Evolutionary conservation across 495 filamentous ascomycete genomes (phyloP).

Genomic region (Astrothelium macrocarpum): DNA sequence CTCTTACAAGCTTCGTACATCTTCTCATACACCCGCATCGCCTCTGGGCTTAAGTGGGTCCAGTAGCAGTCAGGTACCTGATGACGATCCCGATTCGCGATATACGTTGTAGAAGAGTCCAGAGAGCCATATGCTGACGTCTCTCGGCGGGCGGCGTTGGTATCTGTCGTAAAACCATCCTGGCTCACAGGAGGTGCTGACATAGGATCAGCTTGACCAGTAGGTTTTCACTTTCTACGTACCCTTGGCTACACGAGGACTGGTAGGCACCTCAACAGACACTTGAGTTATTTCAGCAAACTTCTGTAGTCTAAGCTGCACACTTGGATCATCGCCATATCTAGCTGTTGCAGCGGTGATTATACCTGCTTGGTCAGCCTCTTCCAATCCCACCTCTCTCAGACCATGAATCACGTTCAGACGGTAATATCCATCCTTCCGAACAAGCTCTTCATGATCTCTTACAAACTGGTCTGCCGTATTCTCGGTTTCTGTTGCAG

Average conservation of each 20-base stretch:
- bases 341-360: constrained; percentile 2
- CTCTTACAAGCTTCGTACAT: constrained; percentile 6
- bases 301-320: background rate
- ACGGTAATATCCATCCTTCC: constrained; percentile 4
- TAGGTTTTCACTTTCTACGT: background rate
- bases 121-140: constrained; percentile 2
- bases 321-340: constrained; percentile 5
- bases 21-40: constrained; percentile 1
- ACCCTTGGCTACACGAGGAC: background rate
- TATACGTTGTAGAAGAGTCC: constrained; percentile 1
- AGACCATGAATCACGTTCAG: constrained; percentile 2
- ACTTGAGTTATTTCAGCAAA: background rate
- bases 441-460: background rate
- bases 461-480: constrained; percentile 4
- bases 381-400: constrained; percentile 5
- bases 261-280: background rate
- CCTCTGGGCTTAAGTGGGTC: constrained; percentile 2
- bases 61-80: constrained; percentile 6
- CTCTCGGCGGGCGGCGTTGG: background rate
- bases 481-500: constrained; percentile 6
- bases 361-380: background rate
- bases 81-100: constrained; percentile 5
- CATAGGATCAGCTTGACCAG: background rate
- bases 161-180: background rate
- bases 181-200: background rate